Percentiles rank a stretch among this genome's conserved stretches.
These are phyloP conservation scores for Dryadomyces sulphureus DNA, from an alignment of 2,329 filamentous ascomycete genomes.

Conservation along the genomic window DNA sequence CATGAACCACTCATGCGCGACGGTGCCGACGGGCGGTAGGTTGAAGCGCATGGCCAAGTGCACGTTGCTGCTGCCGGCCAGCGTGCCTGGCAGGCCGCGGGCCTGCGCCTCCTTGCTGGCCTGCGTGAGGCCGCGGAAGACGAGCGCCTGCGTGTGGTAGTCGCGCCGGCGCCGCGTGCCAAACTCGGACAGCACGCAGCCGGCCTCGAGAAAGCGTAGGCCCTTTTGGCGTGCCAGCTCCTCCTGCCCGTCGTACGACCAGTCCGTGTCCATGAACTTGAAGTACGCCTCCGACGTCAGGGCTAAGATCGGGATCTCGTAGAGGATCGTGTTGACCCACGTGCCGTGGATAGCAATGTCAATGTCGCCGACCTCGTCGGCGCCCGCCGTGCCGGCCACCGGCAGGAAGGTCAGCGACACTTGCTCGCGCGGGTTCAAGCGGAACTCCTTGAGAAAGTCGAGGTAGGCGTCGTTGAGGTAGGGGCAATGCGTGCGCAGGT, in stretches of 20 bases:
- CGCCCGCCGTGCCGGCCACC: constrained; percentile 44
- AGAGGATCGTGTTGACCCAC: constrained; percentile 93
- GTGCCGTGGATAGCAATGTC: constrained; percentile 63
- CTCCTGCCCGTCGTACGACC: constrained; percentile 77
- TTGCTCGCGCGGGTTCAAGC: constrained; percentile 67
- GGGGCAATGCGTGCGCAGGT: constrained; percentile 61
- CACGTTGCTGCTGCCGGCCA: constrained; percentile 89
- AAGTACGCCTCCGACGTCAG: constrained; percentile 94
- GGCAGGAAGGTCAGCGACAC: constrained; percentile 54
- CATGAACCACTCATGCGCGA: constrained; percentile 99
- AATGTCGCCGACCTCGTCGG: constrained; percentile 56
- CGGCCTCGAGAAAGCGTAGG: constrained; percentile 57
- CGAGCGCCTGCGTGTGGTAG: constrained; percentile 87
- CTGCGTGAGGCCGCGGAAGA: constrained; percentile 71
- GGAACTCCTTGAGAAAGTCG: constrained; percentile 66
- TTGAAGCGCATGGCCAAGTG: constrained; percentile 91
- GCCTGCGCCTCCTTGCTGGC: constrained; percentile 58
- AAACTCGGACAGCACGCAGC: constrained; percentile 87
- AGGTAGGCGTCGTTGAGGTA: constrained; percentile 73
- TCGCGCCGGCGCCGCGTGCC: constrained; percentile 79
- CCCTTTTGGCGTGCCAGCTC: constrained; percentile 77
- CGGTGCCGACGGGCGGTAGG: constrained; percentile 71
- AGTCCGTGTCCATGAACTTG: constrained; percentile 87
- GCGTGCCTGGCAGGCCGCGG: constrained; percentile 52
- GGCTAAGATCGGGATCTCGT: constrained; percentile 89